phyloP scores from a whole-genome alignment of 192 early-diverging fungal species.

The Jimgerdemannia flammicorona region DNA sequence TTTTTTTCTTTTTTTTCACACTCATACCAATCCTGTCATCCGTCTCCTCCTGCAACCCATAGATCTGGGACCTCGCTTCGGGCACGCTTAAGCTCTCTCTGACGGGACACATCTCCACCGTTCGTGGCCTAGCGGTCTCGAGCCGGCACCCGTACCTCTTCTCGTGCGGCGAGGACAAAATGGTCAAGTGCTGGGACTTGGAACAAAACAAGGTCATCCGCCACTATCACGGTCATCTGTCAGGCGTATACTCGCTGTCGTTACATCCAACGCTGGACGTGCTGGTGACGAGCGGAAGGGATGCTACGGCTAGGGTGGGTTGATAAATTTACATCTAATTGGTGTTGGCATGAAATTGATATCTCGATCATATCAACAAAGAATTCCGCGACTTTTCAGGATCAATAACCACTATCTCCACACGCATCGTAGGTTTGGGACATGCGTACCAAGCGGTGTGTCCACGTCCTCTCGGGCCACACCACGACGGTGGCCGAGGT shows the following conservation, averaged over 20 bases:
- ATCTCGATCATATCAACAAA: no score
- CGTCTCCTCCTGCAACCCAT: not conserved
- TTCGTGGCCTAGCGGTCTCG: constrained; percentile 92
- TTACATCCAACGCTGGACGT: constrained; percentile 95
- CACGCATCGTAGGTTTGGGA: constrained; percentile 83
- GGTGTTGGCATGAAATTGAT: no score
- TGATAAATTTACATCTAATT: not conserved
- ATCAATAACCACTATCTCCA: not conserved
- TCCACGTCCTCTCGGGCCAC: constrained; percentile 90
- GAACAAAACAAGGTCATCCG: constrained; percentile 99
- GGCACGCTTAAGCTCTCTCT: constrained; percentile 93
- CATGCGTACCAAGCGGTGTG: constrained; percentile 92
- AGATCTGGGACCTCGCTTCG: constrained; percentile 99
- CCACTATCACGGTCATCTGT: constrained; percentile 97
- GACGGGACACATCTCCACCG: constrained; percentile 95
- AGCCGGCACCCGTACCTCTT: constrained; percentile 96
- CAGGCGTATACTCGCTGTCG: constrained; percentile 86
- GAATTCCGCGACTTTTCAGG: no score
- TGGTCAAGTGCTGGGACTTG: constrained; percentile 99
- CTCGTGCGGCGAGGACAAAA: constrained; percentile 96
- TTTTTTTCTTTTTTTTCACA: not conserved
- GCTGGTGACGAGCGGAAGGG: constrained; percentile 91
- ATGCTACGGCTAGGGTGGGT: constrained; percentile 86
- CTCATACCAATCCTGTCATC: no score
- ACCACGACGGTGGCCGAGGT: constrained; percentile 80